Evolutionary conservation across 305 asterid species (phyloP).

Genomic region (Fraxinus floribunda): DNA sequence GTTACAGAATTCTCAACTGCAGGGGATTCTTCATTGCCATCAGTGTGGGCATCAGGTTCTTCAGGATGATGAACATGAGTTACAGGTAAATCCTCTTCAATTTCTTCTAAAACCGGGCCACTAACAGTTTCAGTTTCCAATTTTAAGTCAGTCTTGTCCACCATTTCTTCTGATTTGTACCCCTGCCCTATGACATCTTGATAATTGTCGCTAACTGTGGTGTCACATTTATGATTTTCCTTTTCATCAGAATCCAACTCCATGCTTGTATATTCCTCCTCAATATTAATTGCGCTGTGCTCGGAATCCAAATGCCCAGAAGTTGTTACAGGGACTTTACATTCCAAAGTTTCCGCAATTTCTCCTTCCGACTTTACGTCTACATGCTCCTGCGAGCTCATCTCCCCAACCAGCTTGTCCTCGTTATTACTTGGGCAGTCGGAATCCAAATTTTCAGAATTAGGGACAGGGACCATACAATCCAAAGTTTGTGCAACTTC

Average conservation of each 20-base stretch:
- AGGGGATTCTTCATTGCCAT: conserved; percentile 23
- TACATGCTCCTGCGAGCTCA: conserved; percentile 19
- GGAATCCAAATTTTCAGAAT: neutral
- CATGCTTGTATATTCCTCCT: conserved; percentile 25
- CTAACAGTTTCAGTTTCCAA: conserved; percentile 25
- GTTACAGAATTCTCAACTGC: conserved; percentile 29
- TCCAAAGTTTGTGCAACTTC: conserved; percentile 9
- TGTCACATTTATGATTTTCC: conserved; percentile 27
- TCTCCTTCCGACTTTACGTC: conserved; percentile 18
- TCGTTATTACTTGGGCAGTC: neutral
- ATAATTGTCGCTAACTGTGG: conserved; percentile 18
- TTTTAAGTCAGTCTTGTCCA: conserved; percentile 20
- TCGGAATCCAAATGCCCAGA: conserved; percentile 32
- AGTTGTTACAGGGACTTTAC: conserved; percentile 22
- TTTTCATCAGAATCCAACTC: conserved; percentile 24
- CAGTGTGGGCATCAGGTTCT: conserved; percentile 30
- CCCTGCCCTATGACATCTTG: conserved; percentile 29
- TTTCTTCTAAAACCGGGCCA: conserved; percentile 25
- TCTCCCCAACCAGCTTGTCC: conserved; percentile 19
- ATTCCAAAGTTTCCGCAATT: conserved; percentile 25
- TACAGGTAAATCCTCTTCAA: conserved; percentile 22
- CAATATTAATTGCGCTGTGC: conserved; percentile 20
- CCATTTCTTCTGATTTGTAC: conserved; percentile 31
- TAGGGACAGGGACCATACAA: conserved; percentile 13
- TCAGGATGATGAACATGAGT: conserved; percentile 33